These are phyloP conservation scores for Dendrobium officinale DNA, from an alignment of 106 monocot species.

Conservation along the genomic window DNA sequence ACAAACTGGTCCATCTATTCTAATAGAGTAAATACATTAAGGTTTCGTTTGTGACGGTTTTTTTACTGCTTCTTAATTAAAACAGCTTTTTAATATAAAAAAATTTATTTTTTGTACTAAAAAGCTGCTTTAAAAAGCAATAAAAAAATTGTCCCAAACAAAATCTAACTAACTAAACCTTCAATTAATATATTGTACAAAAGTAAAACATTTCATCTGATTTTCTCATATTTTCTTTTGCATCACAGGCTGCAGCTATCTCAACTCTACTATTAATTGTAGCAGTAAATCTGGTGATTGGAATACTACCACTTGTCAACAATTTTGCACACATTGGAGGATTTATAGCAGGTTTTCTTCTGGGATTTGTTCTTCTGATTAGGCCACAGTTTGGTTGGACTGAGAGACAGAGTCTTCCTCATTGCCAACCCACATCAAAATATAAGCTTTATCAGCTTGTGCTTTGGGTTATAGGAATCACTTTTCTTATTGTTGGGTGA, in stretches of 20 bases:
- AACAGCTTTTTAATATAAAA: no score
- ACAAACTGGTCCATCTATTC: slow-evolving; percentile 72
- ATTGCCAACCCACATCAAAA: slow-evolving; percentile 26
- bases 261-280: slow-evolving; percentile 38
- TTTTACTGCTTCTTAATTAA: no score
- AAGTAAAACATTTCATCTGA: background rate
- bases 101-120: no score
- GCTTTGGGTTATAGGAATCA: background rate
- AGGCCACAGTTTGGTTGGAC: slow-evolving; percentile 45
- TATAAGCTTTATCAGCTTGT: slow-evolving; percentile 11
- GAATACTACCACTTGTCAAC: slow-evolving; percentile 51
- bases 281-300: slow-evolving; percentile 48
- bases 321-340: slow-evolving; percentile 65
- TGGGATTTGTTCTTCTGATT: slow-evolving; percentile 50
- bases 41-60: no score
- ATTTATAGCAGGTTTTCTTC: slow-evolving; percentile 46
- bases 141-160: no score
- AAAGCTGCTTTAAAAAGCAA: no score
- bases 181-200: no score
- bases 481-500: background rate
- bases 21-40: slow-evolving; percentile 26
- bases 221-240: background rate
- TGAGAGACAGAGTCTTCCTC: slow-evolving; percentile 23
- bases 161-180: no score
- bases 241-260: slow-evolving; percentile 33